Evolutionary conservation across 495 filamentous ascomycete genomes (phyloP).

Genomic region (Choiromyces venosus): DNA sequence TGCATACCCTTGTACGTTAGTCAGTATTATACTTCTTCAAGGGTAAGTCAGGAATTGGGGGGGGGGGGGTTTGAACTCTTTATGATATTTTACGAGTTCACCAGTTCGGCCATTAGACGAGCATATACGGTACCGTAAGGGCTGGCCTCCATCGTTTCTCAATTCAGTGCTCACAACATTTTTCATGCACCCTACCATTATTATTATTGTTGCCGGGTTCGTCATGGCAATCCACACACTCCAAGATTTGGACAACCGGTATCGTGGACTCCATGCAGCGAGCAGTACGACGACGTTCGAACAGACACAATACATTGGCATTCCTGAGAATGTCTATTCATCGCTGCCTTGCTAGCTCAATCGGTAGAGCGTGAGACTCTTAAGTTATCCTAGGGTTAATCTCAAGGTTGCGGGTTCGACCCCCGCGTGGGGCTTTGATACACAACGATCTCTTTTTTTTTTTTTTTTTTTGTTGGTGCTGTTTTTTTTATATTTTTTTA

Average conservation of each 20-base stretch:
- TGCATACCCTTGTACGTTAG: background rate
- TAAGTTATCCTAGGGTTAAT: constrained; percentile 43
- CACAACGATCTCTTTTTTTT: background rate
- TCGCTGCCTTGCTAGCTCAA: constrained; percentile 34
- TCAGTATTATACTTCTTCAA: background rate
- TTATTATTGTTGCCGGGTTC: background rate
- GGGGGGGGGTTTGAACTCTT: background rate
- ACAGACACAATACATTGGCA: background rate
- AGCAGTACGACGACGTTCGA: background rate
- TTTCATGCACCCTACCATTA: background rate
- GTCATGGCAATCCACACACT: background rate
- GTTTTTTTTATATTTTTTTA: no score
- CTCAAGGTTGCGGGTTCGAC: constrained; percentile 56
- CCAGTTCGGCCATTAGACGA: background rate
- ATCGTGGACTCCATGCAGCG: no score
- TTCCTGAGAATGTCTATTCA: background rate
- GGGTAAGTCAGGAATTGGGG: background rate
- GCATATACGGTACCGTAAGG: no score
- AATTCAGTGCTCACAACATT: background rate
- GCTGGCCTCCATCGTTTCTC: background rate
- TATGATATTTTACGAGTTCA: background rate
- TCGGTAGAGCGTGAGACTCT: constrained; percentile 52
- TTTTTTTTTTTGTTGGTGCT: no score
- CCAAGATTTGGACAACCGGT: background rate
- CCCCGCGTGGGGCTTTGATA: constrained; percentile 52